phyloP scores from a whole-genome alignment of 2,329 filamentous ascomycete species.

The Thermochaetoides dissita region DNA sequence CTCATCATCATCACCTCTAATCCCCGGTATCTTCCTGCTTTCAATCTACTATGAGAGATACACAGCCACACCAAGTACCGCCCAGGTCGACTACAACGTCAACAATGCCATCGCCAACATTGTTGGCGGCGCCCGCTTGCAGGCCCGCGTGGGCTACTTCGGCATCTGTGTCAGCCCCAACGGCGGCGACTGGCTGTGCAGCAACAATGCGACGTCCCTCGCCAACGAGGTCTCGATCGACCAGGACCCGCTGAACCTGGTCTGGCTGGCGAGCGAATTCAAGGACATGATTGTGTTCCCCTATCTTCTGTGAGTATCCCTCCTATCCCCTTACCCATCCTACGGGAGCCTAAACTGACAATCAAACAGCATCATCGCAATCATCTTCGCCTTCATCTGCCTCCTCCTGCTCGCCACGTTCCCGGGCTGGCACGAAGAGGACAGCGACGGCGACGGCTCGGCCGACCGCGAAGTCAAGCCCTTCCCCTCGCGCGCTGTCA shows the following conservation, averaged over 20 bases:
- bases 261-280: slow-evolving; percentile 94
- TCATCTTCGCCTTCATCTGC: slow-evolving; percentile 92
- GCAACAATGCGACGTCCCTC: slow-evolving; percentile 88
- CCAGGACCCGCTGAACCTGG: slow-evolving; percentile 89
- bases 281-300: slow-evolving; percentile 98
- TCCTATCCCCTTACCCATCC: neutral
- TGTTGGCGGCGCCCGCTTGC: slow-evolving; percentile 67
- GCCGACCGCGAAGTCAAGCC: slow-evolving; percentile 76
- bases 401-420: slow-evolving; percentile 92
- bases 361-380: slow-evolving; percentile 68
- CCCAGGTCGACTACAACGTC: slow-evolving; percentile 83
- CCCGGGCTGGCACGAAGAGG: slow-evolving; percentile 91
- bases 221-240: slow-evolving; percentile 80
- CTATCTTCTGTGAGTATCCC: slow-evolving; percentile 64
- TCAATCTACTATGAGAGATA: slow-evolving; percentile 94
- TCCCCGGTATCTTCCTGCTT: slow-evolving; percentile 91
- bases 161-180: slow-evolving; percentile 92
- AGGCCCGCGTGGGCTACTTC: slow-evolving; percentile 92
- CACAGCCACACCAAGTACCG: slow-evolving; percentile 63
- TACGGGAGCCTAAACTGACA: neutral
- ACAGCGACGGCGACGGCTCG: slow-evolving; percentile 56
- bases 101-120: slow-evolving; percentile 80
- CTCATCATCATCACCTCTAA: slow-evolving; percentile 88
- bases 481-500: slow-evolving; percentile 83
- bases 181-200: slow-evolving; percentile 83